A percentile compares a stretch with the other conserved stretches of the same genome.
Evolutionary conservation across 2,329 filamentous ascomycete genomes (phyloP).

Genomic region (Paramyrothecium roridum): DNA sequence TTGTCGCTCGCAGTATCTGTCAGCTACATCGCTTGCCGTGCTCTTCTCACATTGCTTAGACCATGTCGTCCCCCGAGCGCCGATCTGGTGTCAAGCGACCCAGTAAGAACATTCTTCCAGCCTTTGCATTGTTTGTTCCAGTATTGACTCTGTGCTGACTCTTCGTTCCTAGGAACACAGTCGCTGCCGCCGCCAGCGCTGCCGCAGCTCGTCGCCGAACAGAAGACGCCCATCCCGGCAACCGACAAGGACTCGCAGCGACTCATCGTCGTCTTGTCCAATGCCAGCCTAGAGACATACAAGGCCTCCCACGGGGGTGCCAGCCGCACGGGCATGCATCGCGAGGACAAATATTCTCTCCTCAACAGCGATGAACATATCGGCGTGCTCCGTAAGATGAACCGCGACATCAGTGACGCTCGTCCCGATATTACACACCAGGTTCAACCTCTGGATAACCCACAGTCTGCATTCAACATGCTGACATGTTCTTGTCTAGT

Average conservation of each 20-base stretch:
- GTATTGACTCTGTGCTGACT: not conserved
- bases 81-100: conserved; percentile 40
- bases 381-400: conserved; percentile 99
- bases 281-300: conserved; percentile 97
- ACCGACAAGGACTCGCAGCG: conserved; percentile 89
- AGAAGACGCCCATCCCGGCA: conserved; percentile 77
- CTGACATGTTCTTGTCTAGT: conserved; percentile 56
- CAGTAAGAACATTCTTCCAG: conserved; percentile 27
- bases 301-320: conserved; percentile 76
- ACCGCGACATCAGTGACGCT: conserved; percentile 95
- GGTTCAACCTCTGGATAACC: conserved; percentile 50
- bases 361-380: conserved; percentile 99
- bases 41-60: not conserved
- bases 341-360: conserved; percentile 94
- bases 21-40: too few species aligned
- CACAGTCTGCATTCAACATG: conserved; percentile 41
- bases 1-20: too few species aligned
- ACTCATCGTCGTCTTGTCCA: conserved; percentile 92
- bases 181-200: conserved; percentile 89
- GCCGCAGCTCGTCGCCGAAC: conserved; percentile 89
- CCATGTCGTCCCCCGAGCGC: conserved; percentile 37
- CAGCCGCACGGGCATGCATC: conserved; percentile 60
- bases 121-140: not conserved
- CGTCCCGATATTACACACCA: conserved; percentile 98
- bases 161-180: conserved; percentile 67